These are phyloP conservation scores for Hymenoscyphus repandus DNA, from an alignment of 2,329 filamentous ascomycete genomes.

Conservation along the genomic window DNA sequence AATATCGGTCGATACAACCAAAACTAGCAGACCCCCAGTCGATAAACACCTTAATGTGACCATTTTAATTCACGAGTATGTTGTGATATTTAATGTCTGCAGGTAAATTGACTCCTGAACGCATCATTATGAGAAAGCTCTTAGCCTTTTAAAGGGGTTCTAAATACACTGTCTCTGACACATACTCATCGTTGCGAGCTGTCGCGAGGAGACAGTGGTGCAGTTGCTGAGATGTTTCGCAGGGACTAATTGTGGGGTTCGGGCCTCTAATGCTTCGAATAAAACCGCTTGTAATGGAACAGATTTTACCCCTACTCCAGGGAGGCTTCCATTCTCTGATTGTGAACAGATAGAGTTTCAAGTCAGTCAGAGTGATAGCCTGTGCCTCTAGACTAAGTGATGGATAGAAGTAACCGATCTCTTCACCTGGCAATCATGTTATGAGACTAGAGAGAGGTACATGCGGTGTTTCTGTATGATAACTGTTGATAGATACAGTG, in stretches of 20 bases:
- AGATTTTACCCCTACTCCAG: slow-evolving; percentile 15
- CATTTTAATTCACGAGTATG: too few relatives aligned
- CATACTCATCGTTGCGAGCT: slow-evolving; percentile 11
- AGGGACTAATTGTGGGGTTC: slow-evolving; percentile 15
- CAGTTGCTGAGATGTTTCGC: slow-evolving; percentile 18
- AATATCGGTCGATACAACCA: too few relatives aligned
- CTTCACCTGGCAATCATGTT: slow-evolving; percentile 35
- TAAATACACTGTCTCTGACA: too few relatives aligned
- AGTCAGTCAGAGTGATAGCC: slow-evolving; percentile 31
- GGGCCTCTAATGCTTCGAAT: slow-evolving; percentile 21
- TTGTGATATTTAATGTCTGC: too few relatives aligned
- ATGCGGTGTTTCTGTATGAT: slow-evolving; percentile 30
- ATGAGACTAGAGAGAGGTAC: slow-evolving; percentile 35
- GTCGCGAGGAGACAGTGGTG: slow-evolving; percentile 17
- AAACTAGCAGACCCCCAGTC: too few relatives aligned
- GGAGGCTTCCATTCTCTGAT: slow-evolving; percentile 35
- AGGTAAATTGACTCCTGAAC: too few relatives aligned
- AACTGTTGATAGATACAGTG: too few relatives aligned
- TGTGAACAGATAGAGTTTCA: slow-evolving; percentile 30
- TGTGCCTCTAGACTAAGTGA: slow-evolving; percentile 27
- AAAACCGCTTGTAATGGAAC: slow-evolving; percentile 17
- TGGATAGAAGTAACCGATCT: slow-evolving; percentile 29
- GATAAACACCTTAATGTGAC: too few relatives aligned
- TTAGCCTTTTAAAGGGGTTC: too few relatives aligned
- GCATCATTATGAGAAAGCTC: too few relatives aligned